These are phyloP conservation scores for Pseudocercospora macadamiae DNA, from an alignment of 2,329 filamentous ascomycete genomes.

Conservation along the genomic window DNA sequence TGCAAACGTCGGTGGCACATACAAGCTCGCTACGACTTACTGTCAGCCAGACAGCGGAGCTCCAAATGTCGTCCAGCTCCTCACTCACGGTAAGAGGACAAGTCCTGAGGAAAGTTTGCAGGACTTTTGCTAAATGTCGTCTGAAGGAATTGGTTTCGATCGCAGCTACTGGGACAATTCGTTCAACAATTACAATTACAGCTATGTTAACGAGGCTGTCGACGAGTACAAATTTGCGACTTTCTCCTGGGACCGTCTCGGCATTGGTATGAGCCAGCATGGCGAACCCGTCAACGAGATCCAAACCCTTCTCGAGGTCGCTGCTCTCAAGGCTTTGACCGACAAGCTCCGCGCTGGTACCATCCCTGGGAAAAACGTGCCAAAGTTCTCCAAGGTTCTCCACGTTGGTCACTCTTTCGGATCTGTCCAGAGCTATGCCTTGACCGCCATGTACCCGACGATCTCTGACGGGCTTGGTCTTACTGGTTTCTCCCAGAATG, in stretches of 20 bases:
- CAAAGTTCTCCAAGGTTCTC: slow-evolving; percentile 50
- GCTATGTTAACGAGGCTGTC: slow-evolving; percentile 61
- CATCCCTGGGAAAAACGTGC: slow-evolving; percentile 46
- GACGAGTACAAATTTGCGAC: slow-evolving; percentile 61
- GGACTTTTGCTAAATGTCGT: slow-evolving; percentile 50
- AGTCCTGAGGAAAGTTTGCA: not conserved
- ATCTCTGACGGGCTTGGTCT: slow-evolving; percentile 62
- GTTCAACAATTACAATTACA: slow-evolving; percentile 62
- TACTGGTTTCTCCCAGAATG: slow-evolving; percentile 61
- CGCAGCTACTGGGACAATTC: slow-evolving; percentile 66
- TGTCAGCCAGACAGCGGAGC: slow-evolving; percentile 57
- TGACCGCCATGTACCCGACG: slow-evolving; percentile 56
- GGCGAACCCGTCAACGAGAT: slow-evolving; percentile 64
- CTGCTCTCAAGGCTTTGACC: slow-evolving; percentile 60
- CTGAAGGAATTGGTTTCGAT: slow-evolving; percentile 52
- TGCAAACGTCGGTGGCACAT: slow-evolving; percentile 55
- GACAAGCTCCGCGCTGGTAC: slow-evolving; percentile 50
- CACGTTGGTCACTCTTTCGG: slow-evolving; percentile 70
- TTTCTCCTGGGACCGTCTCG: slow-evolving; percentile 64
- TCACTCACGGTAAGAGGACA: slow-evolving; percentile 54
- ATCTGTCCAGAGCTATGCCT: slow-evolving; percentile 59
- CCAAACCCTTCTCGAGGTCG: slow-evolving; percentile 61
- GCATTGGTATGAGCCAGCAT: slow-evolving; percentile 61
- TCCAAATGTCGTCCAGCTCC: slow-evolving; percentile 49
- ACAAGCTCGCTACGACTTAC: slow-evolving; percentile 63